Evolutionary conservation across 2,329 filamentous ascomycete genomes (phyloP), one percentile per base, ranked within the genome.

Genomic region (Rhinocladiella mackenziei): DNA sequence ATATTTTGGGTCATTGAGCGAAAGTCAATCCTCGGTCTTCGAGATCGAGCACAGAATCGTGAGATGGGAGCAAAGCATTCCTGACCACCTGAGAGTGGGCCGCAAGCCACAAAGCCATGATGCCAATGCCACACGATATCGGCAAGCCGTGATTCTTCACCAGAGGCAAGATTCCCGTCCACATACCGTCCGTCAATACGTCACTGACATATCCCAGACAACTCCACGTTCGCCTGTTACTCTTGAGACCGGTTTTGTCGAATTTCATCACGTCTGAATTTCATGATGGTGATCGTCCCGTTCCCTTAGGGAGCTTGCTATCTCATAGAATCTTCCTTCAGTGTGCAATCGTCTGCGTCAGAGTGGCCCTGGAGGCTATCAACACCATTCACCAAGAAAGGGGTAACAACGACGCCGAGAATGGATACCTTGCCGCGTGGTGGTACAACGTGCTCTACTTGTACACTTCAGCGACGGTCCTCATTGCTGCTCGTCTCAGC

Each of bases 381-480:
- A 51, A 60, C 19, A 38, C 62, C 7, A 62, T 65, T 8, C 48
- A 61, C 26, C 53, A 45, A 40, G 22, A 29, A 15, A 33, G 22
- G 19, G 26, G 26, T 4, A 17, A 14, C 8, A 14, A 14, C 4
- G 22, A 15, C 9, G 40, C 25, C 10, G 35, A 38, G 6, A 25
- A 23, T 6, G 62, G 61, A 0, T 58, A 57, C 0, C 49, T 63
- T 25, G 58, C 62, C 7, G 60, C 62, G 1, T 65, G 62, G 62
- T 65, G 63, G 62, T 64, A 64, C 33, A 64, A 64, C 2, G 60
- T 64, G n/a, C 56, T 65, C 2, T 65, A 62, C 29, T 51, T 64
- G 3, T 64, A 65, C 44, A 62, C 61, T 1, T 59, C 63, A 3
- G 62, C 63, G 6, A 64, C 62, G 1, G 60, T 65, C 2, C 45